Base-by-base conservation (phyloP, 2,329 filamentous ascomycete genomes). In the Fusarium austroafricanum region DNA sequence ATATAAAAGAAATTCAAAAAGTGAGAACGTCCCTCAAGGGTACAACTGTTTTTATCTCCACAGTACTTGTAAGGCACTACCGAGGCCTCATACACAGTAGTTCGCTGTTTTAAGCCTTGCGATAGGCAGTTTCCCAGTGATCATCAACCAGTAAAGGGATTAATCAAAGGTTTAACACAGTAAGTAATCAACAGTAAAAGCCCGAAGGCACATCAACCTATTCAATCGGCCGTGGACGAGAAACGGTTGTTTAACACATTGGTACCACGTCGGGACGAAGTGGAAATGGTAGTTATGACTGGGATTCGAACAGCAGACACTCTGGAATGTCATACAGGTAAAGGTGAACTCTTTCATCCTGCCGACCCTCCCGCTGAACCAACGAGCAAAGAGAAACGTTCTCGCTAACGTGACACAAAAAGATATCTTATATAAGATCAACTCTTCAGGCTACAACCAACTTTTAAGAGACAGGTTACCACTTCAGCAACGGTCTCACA, bases 51-150 rank as follows among this genome's bases (percentile, higher is more conserved):
- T 17, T 55, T 44, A 14, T 38, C 37, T 60, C 47, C 49, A 35
- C 42, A 61, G 62, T 38, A 50, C 60, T 62, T 62, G 15, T 6
- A 50, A 57, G 64, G 58, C 64, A 65, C 64, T 68, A 67, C 64
- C 53, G 33, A 55, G n/a, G 61, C 52, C 55, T 44, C 26, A 18
- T 17, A 23, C n/a, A 43, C 40, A 21, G 8, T 45, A 10, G 10
- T 18, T 33, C 39, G 39, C 54, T 2, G 18, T 53, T 43, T 56
- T 11, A 23, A 18, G 46, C 54, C 54, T 21, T 17, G 46, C 23
- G 39, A 35, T 12, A 12, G 51, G 40, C 42, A 17, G 6, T 21
- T 17, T 20, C 12, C 20, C 14, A 14, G 14, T 31, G 14, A 5
- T 14, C 38, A n/a, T 23, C 45, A 14, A 28, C 18, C n/a, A 26